phyloP scores from a whole-genome alignment of 1,139 yeast species.

The Geotrichum macrosporum region DNA sequence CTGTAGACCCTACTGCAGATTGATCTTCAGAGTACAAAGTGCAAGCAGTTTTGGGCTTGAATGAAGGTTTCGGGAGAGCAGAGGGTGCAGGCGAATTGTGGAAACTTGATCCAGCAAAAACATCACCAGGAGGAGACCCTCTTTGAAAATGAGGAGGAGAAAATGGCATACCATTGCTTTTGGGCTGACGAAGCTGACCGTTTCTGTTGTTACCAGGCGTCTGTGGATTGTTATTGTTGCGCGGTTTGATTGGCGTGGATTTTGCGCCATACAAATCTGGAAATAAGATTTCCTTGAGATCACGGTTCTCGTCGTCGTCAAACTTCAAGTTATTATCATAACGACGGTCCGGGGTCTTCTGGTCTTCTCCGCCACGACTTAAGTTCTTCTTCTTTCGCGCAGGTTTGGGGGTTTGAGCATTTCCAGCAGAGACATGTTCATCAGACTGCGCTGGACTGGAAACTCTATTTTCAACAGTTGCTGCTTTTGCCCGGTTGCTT shows the following conservation, averaged over 20 bases:
- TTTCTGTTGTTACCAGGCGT: background rate
- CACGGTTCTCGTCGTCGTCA: conserved; percentile 17
- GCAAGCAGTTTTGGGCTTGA: conserved; percentile 21
- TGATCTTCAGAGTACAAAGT: conserved; percentile 4
- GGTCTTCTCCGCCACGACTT: conserved; percentile 3
- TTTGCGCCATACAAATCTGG: conserved; percentile 28
- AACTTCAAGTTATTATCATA: conserved; percentile 1
- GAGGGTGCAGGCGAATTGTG: conserved; percentile 44
- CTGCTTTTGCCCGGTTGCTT: too few species aligned
- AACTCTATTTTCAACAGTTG: too few species aligned
- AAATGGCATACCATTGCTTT: background rate
- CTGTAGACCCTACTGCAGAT: background rate
- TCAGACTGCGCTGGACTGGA: too few species aligned
- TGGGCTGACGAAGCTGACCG: background rate
- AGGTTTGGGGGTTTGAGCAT: conserved; percentile 5
- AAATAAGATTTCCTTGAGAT: conserved; percentile 29
- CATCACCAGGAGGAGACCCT: conserved; percentile 24
- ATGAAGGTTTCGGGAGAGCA: conserved; percentile 42
- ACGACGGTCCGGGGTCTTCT: conserved; percentile 5
- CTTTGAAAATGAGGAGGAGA: conserved; percentile 14
- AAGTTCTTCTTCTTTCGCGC: conserved; percentile 2
- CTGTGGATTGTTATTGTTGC: background rate
- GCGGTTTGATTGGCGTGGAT: background rate
- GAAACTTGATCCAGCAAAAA: conserved; percentile 43
- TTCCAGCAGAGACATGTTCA: too few species aligned